Base-by-base conservation (phyloP, 2,329 filamentous ascomycete genomes). In the Monilinia laxa region DNA sequence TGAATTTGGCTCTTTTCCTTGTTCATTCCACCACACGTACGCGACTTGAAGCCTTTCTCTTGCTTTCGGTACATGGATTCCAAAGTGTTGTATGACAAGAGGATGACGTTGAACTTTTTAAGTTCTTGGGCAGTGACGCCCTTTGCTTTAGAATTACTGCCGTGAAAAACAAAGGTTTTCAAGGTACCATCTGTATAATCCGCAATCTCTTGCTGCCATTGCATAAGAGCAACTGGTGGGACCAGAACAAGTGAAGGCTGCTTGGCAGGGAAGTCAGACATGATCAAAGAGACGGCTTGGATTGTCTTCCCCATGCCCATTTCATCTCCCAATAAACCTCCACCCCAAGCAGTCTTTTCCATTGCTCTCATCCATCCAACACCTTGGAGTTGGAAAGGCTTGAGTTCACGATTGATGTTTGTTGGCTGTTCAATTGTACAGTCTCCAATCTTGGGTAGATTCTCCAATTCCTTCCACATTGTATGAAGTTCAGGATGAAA, bases 241-340 rank as follows among this genome's bases (percentile, higher is more conserved):
- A 97, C 93, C 45, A 97, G 84, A 1, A 98, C 93, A 4, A 98
- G 82, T 0, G 92, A 91, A 1, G 95, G 94, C 65, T 89, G 81
- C 72, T 90, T 90, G 28, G 88, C 90, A 4, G 93, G 94, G 74
- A 91, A 97, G 76, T 98, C 93, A 0, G 94, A 97, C 95, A 98
- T 98, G 78, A 99, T 93, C 55, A 99, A 84, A 3, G 94, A 97
- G 23, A 99, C 95, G 2, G 95, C 94, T 78, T 99, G 95, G 62
- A 99, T 98, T 0, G 95, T 99, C 81, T 99, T 99, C 60, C 95
- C 95, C 80, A 99, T 91, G 9, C 95, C 95, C 95, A 99, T 99
- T 79, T 99, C 95, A 73, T 99, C 95, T 68, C 95, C 95, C 2
- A 99, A 84, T 2, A 99, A 82, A 18, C 95, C 95, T 23, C 95